Evolutionary conservation across 2,329 filamentous ascomycete genomes (phyloP), one percentile per base, ranked within the genome.

Genomic region (Balansia obtecta): DNA sequence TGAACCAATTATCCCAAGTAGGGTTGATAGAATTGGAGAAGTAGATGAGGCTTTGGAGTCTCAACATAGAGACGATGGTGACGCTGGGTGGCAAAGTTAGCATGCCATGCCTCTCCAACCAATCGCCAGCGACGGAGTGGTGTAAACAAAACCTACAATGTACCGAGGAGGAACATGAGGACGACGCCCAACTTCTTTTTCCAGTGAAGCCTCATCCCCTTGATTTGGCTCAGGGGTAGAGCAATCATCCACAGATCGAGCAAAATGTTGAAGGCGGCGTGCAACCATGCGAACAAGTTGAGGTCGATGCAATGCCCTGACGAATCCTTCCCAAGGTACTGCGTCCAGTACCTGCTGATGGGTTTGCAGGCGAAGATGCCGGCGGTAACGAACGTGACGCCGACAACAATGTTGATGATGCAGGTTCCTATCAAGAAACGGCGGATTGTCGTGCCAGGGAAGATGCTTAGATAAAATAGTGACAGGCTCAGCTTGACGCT

Each of bases 391-490:
- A 70, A 72, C 0, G 58, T 49, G 1, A 63, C 27, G 1, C 64
- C 64, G 15, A 58, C 64, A 1, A 61, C 34, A 1, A 54, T 54
- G 22, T 62, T 65, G 45, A 72, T 60, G 10, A 53, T 45, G 3
- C 65, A 57, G 1, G 65, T 64, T 3, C 53, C 58, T 57, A 64
- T 67, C 0, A 71, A 57, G 12, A 67, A 16, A 8, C 58, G 55
- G 4, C 60, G 58, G 11, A 68, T 63, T 0, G 39, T 52, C 7
- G 46, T 53, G 0, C 58, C 57, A 0, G 68, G 66, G 39, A 72
- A 72, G 44, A 73, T 68, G 16, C 65, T 61, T 15, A 70, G 59
- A 50, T 71, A 73, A 52, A 73, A 70, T 50, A 66, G 62, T 7
- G 71, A 54, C 11, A 73, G 56, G 1, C 69, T 68, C 22, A 70